Evolutionary conservation across 2,329 filamentous ascomycete species (phyloP), one percentile per base, ranked within the genome.

Genomic region (Sordariomycetes sp.): DNA sequence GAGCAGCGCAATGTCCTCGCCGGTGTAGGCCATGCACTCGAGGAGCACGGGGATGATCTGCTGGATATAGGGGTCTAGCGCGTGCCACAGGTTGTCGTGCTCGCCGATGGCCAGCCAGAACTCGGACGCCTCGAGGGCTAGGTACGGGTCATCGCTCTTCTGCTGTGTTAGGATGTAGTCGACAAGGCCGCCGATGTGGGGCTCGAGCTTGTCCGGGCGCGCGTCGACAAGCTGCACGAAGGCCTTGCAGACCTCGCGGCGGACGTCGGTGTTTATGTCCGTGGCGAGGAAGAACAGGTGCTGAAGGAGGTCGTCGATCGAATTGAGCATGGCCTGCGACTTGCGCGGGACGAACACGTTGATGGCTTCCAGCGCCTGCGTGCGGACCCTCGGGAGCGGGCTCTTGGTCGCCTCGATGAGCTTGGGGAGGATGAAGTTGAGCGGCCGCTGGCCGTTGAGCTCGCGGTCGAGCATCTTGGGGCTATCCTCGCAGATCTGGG

Each of bases 401-500:
- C 84, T 91, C 64, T 85, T 82, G 55, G 90, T 94, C 60, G 95
- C 94, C 58, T 91, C 81, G 63, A 99, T 84, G 60, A 99, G 79
- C 71, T 95, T 92, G 12, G 94, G 94, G 54, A 97, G 85, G 52
- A 99, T 83, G 64, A 90, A 86, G 68, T 87, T 87, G 60, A 97
- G 81, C 1, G 94, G 94, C 58, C 90, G 81, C 70, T 96, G 86
- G 60, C 90, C 90, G 66, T 90, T 85, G 68, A 95, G 89, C 62
- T 96, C 89, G 64, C 86, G 85, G 71, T 95, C 90, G 57, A 99
- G 76, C 59, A 89, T 78, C 67, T 87, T 90, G 66, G 83, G 85
- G 73, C 95, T 96, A 72, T 99, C 94, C 72, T 99, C 94, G 72
- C 94, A 99, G 60, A 99, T 91, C 76, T 97, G 97, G 68, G 87